Evolutionary conservation across 108 stramenopile species (phyloP).

Genomic region (Skeletonema menzelii): DNA sequence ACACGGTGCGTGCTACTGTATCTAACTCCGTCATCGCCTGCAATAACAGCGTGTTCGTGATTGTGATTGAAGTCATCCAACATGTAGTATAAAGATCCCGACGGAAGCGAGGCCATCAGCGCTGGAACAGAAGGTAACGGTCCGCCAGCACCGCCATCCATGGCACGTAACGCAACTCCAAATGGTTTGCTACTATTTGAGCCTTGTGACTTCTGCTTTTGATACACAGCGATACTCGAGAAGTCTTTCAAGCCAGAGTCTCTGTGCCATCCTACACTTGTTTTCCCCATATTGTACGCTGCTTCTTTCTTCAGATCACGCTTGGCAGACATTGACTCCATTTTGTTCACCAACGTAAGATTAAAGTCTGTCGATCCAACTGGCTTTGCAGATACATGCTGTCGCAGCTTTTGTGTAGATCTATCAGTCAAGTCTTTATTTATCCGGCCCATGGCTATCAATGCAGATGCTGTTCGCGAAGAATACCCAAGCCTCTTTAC

Average conservation of each 20-base stretch:
- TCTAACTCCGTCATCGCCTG: slow-evolving; percentile 50
- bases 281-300: slow-evolving; percentile 54
- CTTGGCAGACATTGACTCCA: slow-evolving; percentile 52
- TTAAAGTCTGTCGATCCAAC: slow-evolving; percentile 65
- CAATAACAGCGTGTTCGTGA: slow-evolving; percentile 79
- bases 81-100: slow-evolving; percentile 82
- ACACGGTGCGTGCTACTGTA: slow-evolving; percentile 73
- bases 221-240: slow-evolving; percentile 75
- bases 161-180: slow-evolving; percentile 71
- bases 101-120: slow-evolving; percentile 49
- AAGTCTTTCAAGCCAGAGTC: slow-evolving; percentile 83
- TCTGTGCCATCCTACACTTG: slow-evolving; percentile 89
- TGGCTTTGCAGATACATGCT: slow-evolving; percentile 30
- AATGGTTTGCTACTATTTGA: slow-evolving; percentile 45
- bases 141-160: slow-evolving; percentile 40
- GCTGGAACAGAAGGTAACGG: slow-evolving; percentile 22
- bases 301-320: slow-evolving; percentile 61
- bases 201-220: slow-evolving; percentile 14
- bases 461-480: slow-evolving; percentile 13
- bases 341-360: slow-evolving; percentile 85
- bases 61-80: slow-evolving; percentile 90
- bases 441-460: slow-evolving; percentile 49
- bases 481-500: slow-evolving; percentile 46
- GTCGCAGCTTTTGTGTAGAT: slow-evolving; percentile 23
- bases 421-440: slow-evolving; percentile 47